Percentiles rank a stretch among this genome's conserved stretches.
Evolutionary conservation across 257 asterid species (phyloP).

Genomic region (Salvia miltiorrhiza): DNA sequence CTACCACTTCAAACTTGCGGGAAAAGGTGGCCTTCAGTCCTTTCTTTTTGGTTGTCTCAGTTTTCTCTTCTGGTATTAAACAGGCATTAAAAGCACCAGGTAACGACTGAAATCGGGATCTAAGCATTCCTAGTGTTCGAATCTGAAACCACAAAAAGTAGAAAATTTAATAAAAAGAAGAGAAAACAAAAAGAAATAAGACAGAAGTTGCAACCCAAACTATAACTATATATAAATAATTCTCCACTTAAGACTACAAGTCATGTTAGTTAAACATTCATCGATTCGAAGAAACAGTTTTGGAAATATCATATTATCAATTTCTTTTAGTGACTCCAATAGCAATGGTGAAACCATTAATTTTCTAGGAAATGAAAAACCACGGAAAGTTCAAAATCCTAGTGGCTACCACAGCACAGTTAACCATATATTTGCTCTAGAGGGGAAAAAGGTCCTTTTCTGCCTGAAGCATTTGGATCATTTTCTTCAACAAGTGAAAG

Average conservation of each 20-base stretch:
- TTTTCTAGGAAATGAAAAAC: conserved; percentile 3
- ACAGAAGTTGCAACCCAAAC: conserved; percentile 16
- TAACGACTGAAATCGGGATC: conserved; percentile 83
- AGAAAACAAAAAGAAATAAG: background rate
- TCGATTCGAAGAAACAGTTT: background rate
- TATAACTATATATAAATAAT: conserved; percentile 1
- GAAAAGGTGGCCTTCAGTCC: conserved; percentile 96
- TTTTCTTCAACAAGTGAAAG: conserved; percentile 8
- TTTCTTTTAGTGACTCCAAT: background rate
- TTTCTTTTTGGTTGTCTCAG: conserved; percentile 69
- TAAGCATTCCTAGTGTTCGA: conserved; percentile 94
- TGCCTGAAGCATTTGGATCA: background rate
- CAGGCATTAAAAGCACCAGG: conserved; percentile 95
- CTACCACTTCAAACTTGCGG: conserved; percentile 79
- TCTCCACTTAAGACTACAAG: conserved; percentile 6
- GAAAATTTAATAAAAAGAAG: background rate
- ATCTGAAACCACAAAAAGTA: conserved; percentile 47
- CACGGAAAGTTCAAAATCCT: conserved; percentile 15
- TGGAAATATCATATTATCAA: background rate
- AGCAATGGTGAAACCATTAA: conserved; percentile 3
- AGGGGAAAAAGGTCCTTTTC: background rate
- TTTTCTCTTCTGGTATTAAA: conserved; percentile 83
- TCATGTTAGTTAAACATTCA: conserved; percentile 9
- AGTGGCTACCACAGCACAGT: too few relatives aligned
- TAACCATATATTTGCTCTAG: too few relatives aligned